Evolutionary conservation across 768 basidiomycete species (phyloP).

Genomic region (Mrakia blollopis): DNA sequence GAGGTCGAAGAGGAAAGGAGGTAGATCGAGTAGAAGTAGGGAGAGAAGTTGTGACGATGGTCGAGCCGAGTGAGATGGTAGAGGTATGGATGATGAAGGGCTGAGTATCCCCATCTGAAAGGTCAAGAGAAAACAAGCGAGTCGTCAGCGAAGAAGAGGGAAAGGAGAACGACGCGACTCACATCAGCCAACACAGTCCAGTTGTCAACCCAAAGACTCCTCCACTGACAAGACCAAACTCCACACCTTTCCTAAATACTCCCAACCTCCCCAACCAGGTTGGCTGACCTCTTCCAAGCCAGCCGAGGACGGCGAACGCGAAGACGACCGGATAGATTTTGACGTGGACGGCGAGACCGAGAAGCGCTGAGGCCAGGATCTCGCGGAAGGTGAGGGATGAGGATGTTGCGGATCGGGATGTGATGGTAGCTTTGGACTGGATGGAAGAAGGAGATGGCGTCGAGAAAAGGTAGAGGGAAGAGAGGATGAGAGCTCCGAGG

Average conservation of each 20-base stretch:
- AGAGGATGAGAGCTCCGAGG: conserved; percentile 70
- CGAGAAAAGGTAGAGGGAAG: conserved; percentile 49
- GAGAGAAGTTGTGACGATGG: conserved; percentile 97
- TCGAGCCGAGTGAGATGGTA: conserved; percentile 88
- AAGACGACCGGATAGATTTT: conserved; percentile 96
- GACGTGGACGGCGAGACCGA: conserved; percentile 87
- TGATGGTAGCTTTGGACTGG: conserved; percentile 34
- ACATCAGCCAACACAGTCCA: conserved; percentile 68
- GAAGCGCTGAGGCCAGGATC: conserved; percentile 56
- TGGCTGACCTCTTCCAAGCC: conserved; percentile 36
- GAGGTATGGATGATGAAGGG: conserved; percentile 84
- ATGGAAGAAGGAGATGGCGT: not conserved
- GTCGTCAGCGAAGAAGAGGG: not conserved
- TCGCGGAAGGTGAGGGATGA: not conserved
- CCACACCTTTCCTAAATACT: conserved; percentile 46
- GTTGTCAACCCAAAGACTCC: conserved; percentile 57
- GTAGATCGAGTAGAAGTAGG: conserved; percentile 93
- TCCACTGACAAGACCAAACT: conserved; percentile 66
- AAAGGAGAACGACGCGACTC: conserved; percentile 44
- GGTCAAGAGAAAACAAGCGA: not conserved
- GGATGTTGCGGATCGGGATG: conserved; percentile 49
- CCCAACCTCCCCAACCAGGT: conserved; percentile 46
- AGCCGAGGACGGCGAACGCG: conserved; percentile 66
- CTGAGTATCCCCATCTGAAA: conserved; percentile 85
- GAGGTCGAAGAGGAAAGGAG: conserved; percentile 61